A percentile compares a stretch with the other conserved stretches of the same genome.
phyloP scores from a whole-genome alignment of 2,329 filamentous ascomycete species.

The Dothistroma septosporum region DNA sequence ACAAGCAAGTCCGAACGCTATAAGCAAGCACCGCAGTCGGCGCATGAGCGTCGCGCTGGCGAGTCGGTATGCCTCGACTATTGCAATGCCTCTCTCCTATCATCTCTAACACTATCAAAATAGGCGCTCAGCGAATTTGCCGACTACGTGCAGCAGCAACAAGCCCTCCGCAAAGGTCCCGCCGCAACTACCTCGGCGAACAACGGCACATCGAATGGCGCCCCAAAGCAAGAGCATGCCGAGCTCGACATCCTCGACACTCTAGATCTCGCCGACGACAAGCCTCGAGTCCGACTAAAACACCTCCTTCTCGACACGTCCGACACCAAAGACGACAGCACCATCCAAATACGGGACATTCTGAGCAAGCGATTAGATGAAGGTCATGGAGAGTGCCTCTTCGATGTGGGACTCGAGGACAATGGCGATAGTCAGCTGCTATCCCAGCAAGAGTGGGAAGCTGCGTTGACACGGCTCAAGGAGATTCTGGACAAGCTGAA shows the following conservation, averaged over 20 bases:
- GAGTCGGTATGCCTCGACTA: conserved; percentile 63
- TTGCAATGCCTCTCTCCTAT: not conserved
- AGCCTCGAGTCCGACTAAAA: conserved; percentile 65
- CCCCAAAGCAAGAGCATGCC: conserved; percentile 67
- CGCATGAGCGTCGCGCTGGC: conserved; percentile 78
- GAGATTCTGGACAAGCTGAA: conserved; percentile 60
- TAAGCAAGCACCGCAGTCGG: conserved; percentile 48
- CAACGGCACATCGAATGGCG: conserved; percentile 30
- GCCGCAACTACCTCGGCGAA: conserved; percentile 26
- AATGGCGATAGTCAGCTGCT: conserved; percentile 81
- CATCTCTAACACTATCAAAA: not conserved
- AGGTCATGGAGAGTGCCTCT: conserved; percentile 82
- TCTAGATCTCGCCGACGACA: conserved; percentile 67
- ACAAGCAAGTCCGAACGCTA: conserved; percentile 34
- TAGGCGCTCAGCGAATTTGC: conserved; percentile 90
- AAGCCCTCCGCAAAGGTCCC: conserved; percentile 59
- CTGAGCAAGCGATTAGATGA: conserved; percentile 69
- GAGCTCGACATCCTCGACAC: conserved; percentile 87
- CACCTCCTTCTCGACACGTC: conserved; percentile 64
- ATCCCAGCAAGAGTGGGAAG: conserved; percentile 68
- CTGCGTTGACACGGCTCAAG: conserved; percentile 62
- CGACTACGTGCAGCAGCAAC: conserved; percentile 94
- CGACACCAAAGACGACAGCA: conserved; percentile 50
- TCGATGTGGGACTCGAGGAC: conserved; percentile 89
- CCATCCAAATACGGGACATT: conserved; percentile 61